These are phyloP conservation scores for Boletus tylopilopsis DNA, from an alignment of 768 basidiomycete species.

Conservation along the genomic window DNA sequence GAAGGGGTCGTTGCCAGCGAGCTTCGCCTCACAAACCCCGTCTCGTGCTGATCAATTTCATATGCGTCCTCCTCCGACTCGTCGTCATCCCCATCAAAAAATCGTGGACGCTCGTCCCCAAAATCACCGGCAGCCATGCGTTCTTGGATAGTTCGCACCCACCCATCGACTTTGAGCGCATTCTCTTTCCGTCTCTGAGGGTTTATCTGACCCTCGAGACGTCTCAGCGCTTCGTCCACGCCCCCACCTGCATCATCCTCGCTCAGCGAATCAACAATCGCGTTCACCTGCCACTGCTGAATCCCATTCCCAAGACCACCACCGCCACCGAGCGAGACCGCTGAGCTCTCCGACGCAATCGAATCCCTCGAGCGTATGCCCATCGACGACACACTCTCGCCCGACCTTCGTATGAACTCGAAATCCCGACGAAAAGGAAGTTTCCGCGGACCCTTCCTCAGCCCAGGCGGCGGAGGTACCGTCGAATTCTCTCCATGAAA, in stretches of 20 bases:
- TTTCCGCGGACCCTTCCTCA: slow-evolving; percentile 51
- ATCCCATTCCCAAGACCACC: slow-evolving; percentile 40
- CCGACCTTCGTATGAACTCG: slow-evolving; percentile 71
- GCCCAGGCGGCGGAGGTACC: slow-evolving; percentile 46
- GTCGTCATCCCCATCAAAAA: slow-evolving; percentile 45
- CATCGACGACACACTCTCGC: slow-evolving; percentile 74
- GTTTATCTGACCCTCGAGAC: slow-evolving; percentile 86
- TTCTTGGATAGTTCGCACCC: slow-evolving; percentile 71
- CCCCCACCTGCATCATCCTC: slow-evolving; percentile 76
- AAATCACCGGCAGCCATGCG: slow-evolving; percentile 64
- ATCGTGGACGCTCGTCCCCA: slow-evolving; percentile 55
- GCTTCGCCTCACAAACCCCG: slow-evolving; percentile 20
- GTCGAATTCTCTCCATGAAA: slow-evolving; percentile 31
- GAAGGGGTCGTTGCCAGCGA: slow-evolving; percentile 16
- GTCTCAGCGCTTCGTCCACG: slow-evolving; percentile 74
- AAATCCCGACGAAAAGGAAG: slow-evolving; percentile 77
- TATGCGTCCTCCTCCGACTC: slow-evolving; percentile 35
- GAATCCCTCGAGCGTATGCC: slow-evolving; percentile 65
- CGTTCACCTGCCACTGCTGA: slow-evolving; percentile 82
- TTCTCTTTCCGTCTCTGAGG: slow-evolving; percentile 65
- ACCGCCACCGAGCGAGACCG: slow-evolving; percentile 38
- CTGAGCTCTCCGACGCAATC: slow-evolving; percentile 43
- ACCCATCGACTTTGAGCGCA: slow-evolving; percentile 73
- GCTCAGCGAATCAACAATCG: slow-evolving; percentile 67
- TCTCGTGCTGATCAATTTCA: slow-evolving; percentile 31